Conservation (phyloP, 1,284 basidiomycete genomes). For the Exobasidium cylindrosporum region DNA sequence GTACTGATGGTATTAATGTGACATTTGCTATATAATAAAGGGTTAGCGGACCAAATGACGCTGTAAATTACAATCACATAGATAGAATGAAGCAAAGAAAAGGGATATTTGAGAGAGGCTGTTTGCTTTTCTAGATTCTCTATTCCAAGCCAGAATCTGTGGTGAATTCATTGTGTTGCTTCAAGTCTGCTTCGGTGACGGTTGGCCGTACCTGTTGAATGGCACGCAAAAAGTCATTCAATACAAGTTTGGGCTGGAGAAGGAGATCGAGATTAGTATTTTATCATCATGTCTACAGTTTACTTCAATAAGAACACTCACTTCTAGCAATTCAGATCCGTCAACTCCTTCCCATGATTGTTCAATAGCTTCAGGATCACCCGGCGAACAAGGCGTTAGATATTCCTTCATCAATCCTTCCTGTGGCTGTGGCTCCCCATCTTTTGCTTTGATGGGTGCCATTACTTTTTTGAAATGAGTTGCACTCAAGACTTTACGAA, state of each 20-base stretch:
- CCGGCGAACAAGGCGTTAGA: constrained; percentile 88
- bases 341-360: constrained; percentile 90
- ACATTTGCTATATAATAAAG: too few species aligned
- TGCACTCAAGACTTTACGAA: constrained; percentile 89
- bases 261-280: neutral
- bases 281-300: constrained; percentile 58
- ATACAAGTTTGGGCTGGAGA: constrained; percentile 28
- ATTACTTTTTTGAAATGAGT: constrained; percentile 81
- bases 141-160: constrained; percentile 64
- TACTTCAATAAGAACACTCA: constrained; percentile 68
- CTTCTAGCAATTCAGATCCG: constrained; percentile 75
- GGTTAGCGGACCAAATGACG: neutral
- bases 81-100: neutral
- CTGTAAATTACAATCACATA: neutral
- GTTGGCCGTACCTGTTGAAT: constrained; percentile 81
- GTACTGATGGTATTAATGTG: too few species aligned
- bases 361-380: constrained; percentile 79
- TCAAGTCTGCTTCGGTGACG: constrained; percentile 76
- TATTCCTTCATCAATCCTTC: constrained; percentile 59
- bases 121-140: neutral
- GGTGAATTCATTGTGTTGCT: constrained; percentile 87
- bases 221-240: constrained; percentile 79
- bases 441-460: constrained; percentile 37
- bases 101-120: neutral
- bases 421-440: constrained; percentile 54